These are phyloP conservation scores for Coemansia sp. DNA, from an alignment of 192 early-diverging fungal species.

Conservation along the genomic window DNA sequence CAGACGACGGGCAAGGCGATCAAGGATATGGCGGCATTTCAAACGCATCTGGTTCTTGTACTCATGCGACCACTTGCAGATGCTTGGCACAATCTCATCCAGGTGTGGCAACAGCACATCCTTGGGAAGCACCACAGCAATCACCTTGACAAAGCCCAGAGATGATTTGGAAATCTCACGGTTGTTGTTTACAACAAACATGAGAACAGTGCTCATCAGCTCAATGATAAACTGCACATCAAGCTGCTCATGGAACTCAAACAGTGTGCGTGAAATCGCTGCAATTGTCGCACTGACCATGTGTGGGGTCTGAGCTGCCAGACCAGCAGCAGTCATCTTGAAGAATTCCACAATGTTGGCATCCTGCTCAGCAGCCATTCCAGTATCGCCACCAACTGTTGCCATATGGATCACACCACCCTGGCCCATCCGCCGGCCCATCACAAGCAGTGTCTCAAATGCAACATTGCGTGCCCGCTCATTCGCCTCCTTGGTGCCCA, in stretches of 20 bases:
- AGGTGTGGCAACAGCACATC: constrained; percentile 72
- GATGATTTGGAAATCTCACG: constrained; percentile 90
- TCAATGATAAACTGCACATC: constrained; percentile 64
- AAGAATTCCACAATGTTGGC: constrained; percentile 81
- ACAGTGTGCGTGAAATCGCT: constrained; percentile 79
- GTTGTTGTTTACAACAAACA: constrained; percentile 78
- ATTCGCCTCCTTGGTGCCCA: constrained; percentile 90
- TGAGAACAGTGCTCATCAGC: constrained; percentile 75
- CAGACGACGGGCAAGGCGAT: constrained; percentile 86
- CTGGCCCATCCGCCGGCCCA: constrained; percentile 88
- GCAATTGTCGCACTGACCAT: constrained; percentile 93
- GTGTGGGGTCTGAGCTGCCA: constrained; percentile 84
- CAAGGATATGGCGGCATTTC: constrained; percentile 89
- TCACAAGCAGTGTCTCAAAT: constrained; percentile 81
- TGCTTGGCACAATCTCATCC: constrained; percentile 66
- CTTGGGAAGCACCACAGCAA: constrained; percentile 72
- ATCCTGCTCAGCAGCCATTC: constrained; percentile 27
- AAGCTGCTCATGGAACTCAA: constrained; percentile 85
- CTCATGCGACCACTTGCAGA: constrained; percentile 81
- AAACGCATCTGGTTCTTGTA: constrained; percentile 89
- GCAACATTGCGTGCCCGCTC: constrained; percentile 82
- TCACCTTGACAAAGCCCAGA: constrained; percentile 93
- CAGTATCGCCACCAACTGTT: constrained; percentile 25
- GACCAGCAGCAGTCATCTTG: constrained; percentile 91
- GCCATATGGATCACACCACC: constrained; percentile 58